Percentiles rank a stretch among this genome's conserved stretches.
Conservation (phyloP, 2,329 filamentous ascomycete species). For the Aquanectria penicillioides region DNA sequence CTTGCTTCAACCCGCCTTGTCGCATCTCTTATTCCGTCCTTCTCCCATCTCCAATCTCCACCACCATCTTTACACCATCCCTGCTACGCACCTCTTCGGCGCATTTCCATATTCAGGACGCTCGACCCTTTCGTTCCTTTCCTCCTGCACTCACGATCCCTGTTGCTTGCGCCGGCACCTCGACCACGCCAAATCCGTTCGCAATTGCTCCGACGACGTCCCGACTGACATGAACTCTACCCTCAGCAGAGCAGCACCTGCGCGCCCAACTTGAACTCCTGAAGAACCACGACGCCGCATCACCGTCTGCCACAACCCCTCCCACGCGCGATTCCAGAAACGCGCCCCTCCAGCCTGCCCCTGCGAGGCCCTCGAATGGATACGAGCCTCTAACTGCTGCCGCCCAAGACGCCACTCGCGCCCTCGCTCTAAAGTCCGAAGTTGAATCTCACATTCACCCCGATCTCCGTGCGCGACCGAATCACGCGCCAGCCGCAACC, state of each 20-base stretch:
- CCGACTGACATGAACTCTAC: slow-evolving; percentile 38
- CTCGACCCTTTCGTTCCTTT: slow-evolving; percentile 21
- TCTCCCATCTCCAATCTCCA: slow-evolving; percentile 21
- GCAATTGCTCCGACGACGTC: slow-evolving; percentile 26
- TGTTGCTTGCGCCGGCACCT: slow-evolving; percentile 23
- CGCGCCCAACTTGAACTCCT: slow-evolving; percentile 57
- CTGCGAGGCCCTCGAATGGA: slow-evolving; percentile 54
- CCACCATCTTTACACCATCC: slow-evolving; percentile 35
- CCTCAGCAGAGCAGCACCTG: slow-evolving; percentile 52
- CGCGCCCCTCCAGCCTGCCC: slow-evolving; percentile 42
- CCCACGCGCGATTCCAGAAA: slow-evolving; percentile 44
- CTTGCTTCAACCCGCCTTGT: slow-evolving; percentile 3
- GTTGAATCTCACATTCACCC: slow-evolving; percentile 60
- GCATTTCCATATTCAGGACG: slow-evolving; percentile 27
- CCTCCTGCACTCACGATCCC: slow-evolving; percentile 18
- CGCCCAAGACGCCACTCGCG: slow-evolving; percentile 48
- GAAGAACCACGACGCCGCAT: slow-evolving; percentile 51
- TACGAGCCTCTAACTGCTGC: slow-evolving; percentile 53
- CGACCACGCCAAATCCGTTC: slow-evolving; percentile 26
- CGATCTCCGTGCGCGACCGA: slow-evolving; percentile 52
- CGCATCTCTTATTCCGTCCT: slow-evolving; percentile 24
- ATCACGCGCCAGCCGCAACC: slow-evolving; percentile 42
- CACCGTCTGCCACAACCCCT: slow-evolving; percentile 43
- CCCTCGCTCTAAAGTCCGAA: slow-evolving; percentile 49
- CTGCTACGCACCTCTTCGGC: slow-evolving; percentile 32